Evolutionary conservation across 306 rosid species (phyloP).

Genomic region (Casuarina equisetifolia): DNA sequence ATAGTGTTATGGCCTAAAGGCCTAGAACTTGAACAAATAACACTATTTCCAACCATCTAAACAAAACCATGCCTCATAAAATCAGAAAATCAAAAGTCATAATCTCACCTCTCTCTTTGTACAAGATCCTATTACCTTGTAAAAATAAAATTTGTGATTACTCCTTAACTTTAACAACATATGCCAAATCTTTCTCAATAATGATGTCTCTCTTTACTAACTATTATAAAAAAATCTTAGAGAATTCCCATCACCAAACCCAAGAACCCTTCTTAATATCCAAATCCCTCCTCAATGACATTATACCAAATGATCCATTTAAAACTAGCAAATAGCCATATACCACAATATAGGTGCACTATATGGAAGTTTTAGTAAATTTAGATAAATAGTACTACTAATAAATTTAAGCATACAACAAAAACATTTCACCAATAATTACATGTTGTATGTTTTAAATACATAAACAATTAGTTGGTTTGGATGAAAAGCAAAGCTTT

Average conservation of each 20-base stretch:
- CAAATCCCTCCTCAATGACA: background rate
- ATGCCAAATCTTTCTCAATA: slow-evolving; percentile 88
- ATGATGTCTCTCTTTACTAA: slow-evolving; percentile 82
- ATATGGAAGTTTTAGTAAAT: background rate
- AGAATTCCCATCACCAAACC: slow-evolving; percentile 6
- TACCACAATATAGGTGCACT: background rate
- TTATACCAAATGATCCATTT: background rate
- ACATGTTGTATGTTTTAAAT: slow-evolving; percentile 87
- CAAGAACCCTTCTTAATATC: background rate
- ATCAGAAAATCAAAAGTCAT: slow-evolving; percentile 12
- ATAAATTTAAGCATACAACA: background rate
- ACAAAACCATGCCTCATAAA: slow-evolving; percentile 9
- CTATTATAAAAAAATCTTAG: slow-evolving; percentile 39
- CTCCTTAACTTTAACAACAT: slow-evolving; percentile 75
- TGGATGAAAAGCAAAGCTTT: slow-evolving; percentile 90
- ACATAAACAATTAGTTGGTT: slow-evolving; percentile 90
- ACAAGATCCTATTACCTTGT: slow-evolving; percentile 68
- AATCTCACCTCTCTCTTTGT: slow-evolving; percentile 85
- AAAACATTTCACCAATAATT: background rate
- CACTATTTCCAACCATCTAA: slow-evolving; percentile 20
- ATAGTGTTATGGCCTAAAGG: slow-evolving; percentile 9
- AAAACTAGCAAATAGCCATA: background rate
- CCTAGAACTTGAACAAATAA: slow-evolving; percentile 3
- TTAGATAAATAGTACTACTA: background rate
- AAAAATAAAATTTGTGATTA: slow-evolving; percentile 83